phyloP scores from a whole-genome alignment of 2,329 filamentous ascomycete species.

The Pyricularia pennisetigena region DNA sequence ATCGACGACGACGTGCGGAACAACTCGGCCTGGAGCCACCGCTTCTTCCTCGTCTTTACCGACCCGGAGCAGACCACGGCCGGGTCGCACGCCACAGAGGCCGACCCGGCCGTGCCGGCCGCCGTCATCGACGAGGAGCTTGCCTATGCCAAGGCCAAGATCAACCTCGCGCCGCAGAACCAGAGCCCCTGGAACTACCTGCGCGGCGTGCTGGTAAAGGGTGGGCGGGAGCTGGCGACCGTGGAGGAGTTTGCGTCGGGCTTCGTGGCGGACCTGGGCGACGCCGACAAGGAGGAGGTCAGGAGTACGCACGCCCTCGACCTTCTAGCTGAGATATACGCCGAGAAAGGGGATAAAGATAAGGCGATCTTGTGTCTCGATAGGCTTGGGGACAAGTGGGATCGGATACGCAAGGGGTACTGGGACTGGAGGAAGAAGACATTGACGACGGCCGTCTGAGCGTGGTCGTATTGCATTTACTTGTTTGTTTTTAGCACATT shows the following conservation, averaged over 20 bases:
- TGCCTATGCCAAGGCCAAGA: slow-evolving; percentile 61
- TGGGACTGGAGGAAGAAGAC: slow-evolving; percentile 68
- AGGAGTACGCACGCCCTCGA: slow-evolving; percentile 60
- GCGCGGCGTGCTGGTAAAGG: slow-evolving; percentile 62
- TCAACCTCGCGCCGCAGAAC: slow-evolving; percentile 79
- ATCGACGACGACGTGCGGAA: slow-evolving; percentile 79
- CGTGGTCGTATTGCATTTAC: background rate
- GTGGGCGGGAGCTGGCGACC: slow-evolving; percentile 37
- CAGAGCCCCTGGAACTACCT: slow-evolving; percentile 92
- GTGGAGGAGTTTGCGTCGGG: slow-evolving; percentile 38
- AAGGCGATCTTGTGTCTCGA: slow-evolving; percentile 61
- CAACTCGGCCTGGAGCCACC: slow-evolving; percentile 96
- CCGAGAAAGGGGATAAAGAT: slow-evolving; percentile 42
- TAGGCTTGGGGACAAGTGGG: slow-evolving; percentile 74
- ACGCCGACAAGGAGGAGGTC: slow-evolving; percentile 38
- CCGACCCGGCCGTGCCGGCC: slow-evolving; percentile 47
- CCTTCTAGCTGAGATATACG: slow-evolving; percentile 59
- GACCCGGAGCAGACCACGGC: slow-evolving; percentile 40
- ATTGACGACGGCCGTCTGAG: slow-evolving; percentile 16
- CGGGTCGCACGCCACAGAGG: slow-evolving; percentile 36
- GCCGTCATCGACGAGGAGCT: slow-evolving; percentile 66
- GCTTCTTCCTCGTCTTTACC: slow-evolving; percentile 84
- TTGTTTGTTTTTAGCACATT: background rate
- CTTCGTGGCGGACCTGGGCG: slow-evolving; percentile 40
- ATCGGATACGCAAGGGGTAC: slow-evolving; percentile 83